Percentiles rank a stretch among this genome's conserved stretches.
Conservation (phyloP, 306 rosid genomes). For the Vigna unguiculata region DNA sequence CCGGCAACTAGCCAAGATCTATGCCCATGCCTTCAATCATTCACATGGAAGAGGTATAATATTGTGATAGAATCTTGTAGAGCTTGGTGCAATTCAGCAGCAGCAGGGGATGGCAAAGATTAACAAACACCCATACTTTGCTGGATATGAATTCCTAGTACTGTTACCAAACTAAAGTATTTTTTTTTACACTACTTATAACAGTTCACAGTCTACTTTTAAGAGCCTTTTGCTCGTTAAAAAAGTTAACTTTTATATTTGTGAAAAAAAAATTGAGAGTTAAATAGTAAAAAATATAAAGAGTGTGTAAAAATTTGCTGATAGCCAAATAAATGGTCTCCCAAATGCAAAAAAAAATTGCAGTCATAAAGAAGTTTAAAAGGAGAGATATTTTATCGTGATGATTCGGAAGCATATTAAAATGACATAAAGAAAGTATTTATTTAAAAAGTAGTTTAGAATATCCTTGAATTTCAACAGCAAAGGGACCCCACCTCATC, state of each 20-base stretch:
- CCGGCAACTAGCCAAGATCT: slow-evolving; percentile 36
- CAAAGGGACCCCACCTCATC: slow-evolving; percentile 47
- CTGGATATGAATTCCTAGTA: slow-evolving; percentile 18
- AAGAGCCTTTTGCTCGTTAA: no score
- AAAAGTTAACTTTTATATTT: no score
- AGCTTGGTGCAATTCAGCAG: slow-evolving; percentile 35
- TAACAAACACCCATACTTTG: slow-evolving; percentile 41
- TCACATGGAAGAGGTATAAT: slow-evolving; percentile 22
- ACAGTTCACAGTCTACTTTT: no score
- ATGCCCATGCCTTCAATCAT: slow-evolving; percentile 54
- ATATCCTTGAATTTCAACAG: slow-evolving; percentile 46
- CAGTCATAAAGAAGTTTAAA: slow-evolving; percentile 30
- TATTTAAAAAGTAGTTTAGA: slow-evolving; percentile 19
- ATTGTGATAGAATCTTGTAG: slow-evolving; percentile 35
- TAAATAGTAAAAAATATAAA: no score
- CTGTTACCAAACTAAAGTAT: not conserved
- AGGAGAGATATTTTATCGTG: not conserved
- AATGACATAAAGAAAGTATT: slow-evolving; percentile 10
- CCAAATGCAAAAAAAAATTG: not conserved
- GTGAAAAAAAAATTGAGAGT: no score
- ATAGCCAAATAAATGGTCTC: not conserved
- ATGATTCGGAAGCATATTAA: not conserved
- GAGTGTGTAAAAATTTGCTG: no score
- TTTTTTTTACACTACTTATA: no score
- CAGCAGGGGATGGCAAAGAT: slow-evolving; percentile 47